These are phyloP conservation scores for Oryza rufipogon DNA, from an alignment of 176 grass and related monocot species.

Conservation along the genomic window DNA sequence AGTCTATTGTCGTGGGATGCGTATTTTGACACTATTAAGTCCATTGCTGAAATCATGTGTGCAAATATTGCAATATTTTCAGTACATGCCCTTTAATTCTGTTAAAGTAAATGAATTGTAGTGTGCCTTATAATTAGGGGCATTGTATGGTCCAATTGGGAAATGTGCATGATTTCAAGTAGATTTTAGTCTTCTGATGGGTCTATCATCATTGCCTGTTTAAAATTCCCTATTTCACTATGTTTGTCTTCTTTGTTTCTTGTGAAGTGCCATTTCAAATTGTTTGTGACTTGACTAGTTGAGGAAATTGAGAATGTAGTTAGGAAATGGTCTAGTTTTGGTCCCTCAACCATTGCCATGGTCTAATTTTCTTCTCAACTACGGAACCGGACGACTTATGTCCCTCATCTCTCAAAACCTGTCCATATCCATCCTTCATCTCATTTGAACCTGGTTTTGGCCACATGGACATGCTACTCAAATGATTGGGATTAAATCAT, in stretches of 20 bases:
- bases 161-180: neutral
- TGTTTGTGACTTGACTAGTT: neutral
- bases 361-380: too few relatives aligned
- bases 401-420: too few relatives aligned
- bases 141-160: neutral
- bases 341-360: too few relatives aligned
- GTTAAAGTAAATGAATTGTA: neutral
- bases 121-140: neutral
- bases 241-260: neutral
- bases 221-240: neutral
- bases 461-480: too few relatives aligned
- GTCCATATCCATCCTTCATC: too few relatives aligned
- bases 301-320: neutral
- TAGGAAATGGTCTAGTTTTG: neutral
- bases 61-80: neutral
- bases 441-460: too few relatives aligned
- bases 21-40: neutral
- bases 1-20: neutral
- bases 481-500: too few relatives aligned
- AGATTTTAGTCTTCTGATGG: neutral
- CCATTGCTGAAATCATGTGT: neutral
- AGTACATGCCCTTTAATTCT: neutral
- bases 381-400: too few relatives aligned
- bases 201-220: constrained; percentile 2
- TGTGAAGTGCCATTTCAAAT: neutral